These are phyloP conservation scores for Byssoonygena ceratinophila DNA, from an alignment of 2,329 filamentous ascomycete genomes.

Conservation along the genomic window DNA sequence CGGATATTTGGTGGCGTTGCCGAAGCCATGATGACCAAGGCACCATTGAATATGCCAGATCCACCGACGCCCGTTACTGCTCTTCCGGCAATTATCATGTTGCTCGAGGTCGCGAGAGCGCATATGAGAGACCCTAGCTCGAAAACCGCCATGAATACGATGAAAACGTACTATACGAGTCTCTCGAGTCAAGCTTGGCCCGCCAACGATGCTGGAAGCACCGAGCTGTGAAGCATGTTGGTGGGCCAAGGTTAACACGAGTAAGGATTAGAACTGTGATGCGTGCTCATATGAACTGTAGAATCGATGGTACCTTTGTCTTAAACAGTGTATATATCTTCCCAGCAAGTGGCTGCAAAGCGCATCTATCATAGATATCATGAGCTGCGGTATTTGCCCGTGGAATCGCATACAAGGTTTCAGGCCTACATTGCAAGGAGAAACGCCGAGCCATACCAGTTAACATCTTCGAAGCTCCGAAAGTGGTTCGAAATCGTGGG, in stretches of 20 bases:
- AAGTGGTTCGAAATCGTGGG: conserved; percentile 8
- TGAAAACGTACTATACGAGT: conserved; percentile 13
- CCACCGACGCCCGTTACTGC: conserved; percentile 42
- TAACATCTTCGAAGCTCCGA: conserved; percentile 5
- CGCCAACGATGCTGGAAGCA: neutral
- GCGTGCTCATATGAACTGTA: conserved; percentile 29
- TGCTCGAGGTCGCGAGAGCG: conserved; percentile 32
- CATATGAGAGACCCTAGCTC: conserved; percentile 42
- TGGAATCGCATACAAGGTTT: neutral
- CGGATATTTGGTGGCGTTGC: conserved; percentile 27
- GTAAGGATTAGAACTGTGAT: conserved; percentile 20
- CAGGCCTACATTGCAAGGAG: conserved; percentile 3
- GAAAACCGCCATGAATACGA: conserved; percentile 38
- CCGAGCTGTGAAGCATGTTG: neutral
- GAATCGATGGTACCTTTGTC: conserved; percentile 21
- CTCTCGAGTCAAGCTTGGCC: neutral
- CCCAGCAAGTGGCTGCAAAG: conserved; percentile 4
- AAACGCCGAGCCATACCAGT: conserved; percentile 11
- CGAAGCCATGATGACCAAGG: conserved; percentile 38
- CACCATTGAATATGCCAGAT: conserved; percentile 43
- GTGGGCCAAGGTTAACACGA: neutral
- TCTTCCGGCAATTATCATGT: conserved; percentile 43
- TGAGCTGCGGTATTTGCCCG: neutral
- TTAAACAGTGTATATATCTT: conserved; percentile 1
- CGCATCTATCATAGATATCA: neutral